Base-by-base conservation (phyloP, 176 grass and related monocot genomes). In the Melocanna baccifera region DNA sequence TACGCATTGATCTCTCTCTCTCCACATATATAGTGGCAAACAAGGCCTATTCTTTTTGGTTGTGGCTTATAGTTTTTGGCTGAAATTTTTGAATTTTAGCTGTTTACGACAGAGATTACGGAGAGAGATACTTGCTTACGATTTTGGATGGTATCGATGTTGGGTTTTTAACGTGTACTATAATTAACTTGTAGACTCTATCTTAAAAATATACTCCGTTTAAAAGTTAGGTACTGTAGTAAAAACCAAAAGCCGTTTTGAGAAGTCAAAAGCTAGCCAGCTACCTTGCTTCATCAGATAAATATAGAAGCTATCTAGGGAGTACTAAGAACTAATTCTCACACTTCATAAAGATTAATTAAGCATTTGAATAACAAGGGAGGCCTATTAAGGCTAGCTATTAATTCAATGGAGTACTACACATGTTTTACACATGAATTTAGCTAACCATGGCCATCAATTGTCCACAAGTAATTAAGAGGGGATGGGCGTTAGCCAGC, bases 391-490 rank as follows among this genome's bases (percentile, higher is more conserved):
- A 86, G 83, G 63, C 10, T 71, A 7, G 32, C 83, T 81, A 76
- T 86, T 70, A 74, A 81, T 65, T 23, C 61, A 16, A 16, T 14
- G 4, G 59, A 29, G 59, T 2, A 15, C 5, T 39, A 37, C 46
- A 43, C 83, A 90, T 86, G 77, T 90, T 89, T 86, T 71, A 23
- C 88, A 90, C 83, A 81, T 51, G 70, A 20, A 65, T 53, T 64
- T 63, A 52, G 70, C n/a, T 25, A 20, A 42, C 4, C 29, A 71
- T 80, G 59, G 57, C 45, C 77, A 37, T 62, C 19, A 26, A 86
- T 53, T 62, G 56, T 73, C 76, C 84, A 73, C 76, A 87, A 37
- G 77, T 73, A 47, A 71, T 36, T 42, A 80, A 59, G 62, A 29
- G 59, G 76, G 34, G 65, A 53, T 63, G 70, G 69, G 55, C 40